These are phyloP conservation scores for Flaveria trinervia DNA, from an alignment of 129 eudicot species.

Conservation along the genomic window DNA sequence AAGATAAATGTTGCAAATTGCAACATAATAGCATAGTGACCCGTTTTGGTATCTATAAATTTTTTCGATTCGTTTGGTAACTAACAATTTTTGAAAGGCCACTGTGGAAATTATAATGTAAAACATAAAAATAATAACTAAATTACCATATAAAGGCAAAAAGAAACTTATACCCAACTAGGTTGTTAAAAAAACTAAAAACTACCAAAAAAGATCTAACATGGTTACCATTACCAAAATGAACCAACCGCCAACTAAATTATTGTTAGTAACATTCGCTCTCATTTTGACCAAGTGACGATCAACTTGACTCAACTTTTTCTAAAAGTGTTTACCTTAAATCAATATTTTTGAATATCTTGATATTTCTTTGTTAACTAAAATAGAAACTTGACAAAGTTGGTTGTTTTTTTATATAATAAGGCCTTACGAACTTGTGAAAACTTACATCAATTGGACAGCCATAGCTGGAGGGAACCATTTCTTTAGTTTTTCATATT, in stretches of 20 bases:
- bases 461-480: constrained; percentile 99
- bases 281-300: not conserved
- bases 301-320: not conserved
- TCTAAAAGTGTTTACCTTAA: not conserved
- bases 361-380: not conserved
- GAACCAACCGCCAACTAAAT: not conserved
- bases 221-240: not conserved
- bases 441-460: constrained; percentile 73
- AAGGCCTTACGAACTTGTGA: not conserved
- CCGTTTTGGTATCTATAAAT: not conserved
- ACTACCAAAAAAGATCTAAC: not conserved
- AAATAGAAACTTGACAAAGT: not conserved
- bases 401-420: not conserved
- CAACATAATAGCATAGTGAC: not conserved
- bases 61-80: not conserved
- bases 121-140: not conserved
- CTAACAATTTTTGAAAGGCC: not conserved
- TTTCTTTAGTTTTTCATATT: constrained; percentile 70
- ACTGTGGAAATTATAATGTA: not conserved
- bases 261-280: not conserved
- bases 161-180: not conserved
- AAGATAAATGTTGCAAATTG: not conserved
- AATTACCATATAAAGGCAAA: not conserved
- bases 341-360: not conserved
- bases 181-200: not conserved